A percentile compares a stretch with the other conserved stretches of the same genome.
phyloP scores from a whole-genome alignment of 768 basidiomycete genomes.

The Piloderma croceum region DNA sequence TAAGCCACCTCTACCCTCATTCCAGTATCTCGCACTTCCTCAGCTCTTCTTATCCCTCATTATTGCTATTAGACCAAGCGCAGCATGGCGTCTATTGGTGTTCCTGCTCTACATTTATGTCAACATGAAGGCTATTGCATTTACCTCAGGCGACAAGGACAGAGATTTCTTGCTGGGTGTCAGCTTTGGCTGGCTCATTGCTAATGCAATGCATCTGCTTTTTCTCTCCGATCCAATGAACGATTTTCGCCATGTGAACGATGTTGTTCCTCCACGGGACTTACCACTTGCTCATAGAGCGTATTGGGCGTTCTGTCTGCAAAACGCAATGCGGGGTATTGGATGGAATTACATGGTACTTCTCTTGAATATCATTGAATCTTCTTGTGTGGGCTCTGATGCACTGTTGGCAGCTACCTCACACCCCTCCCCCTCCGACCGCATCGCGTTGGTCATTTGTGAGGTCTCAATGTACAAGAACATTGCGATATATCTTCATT shows the following conservation, averaged over 20 bases:
- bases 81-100: neutral
- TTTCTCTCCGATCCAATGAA: neutral
- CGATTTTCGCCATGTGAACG: neutral
- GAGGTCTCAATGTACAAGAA: too few relatives aligned
- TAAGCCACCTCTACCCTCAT: too few relatives aligned
- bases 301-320: slow-evolving; percentile 36
- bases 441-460: too few relatives aligned
- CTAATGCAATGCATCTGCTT: neutral
- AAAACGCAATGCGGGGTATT: slow-evolving; percentile 33
- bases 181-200: neutral
- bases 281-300: neutral
- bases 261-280: neutral
- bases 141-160: neutral
- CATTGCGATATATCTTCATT: too few relatives aligned
- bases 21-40: too few relatives aligned
- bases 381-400: too few relatives aligned
- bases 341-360: too few relatives aligned
- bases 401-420: too few relatives aligned
- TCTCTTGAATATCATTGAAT: too few relatives aligned
- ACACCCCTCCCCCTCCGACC: too few relatives aligned
- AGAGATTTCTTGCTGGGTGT: neutral
- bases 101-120: neutral
- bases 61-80: neutral
- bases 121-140: neutral
- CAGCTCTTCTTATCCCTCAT: too few relatives aligned